A percentile compares a stretch with the other conserved stretches of the same genome.
phyloP scores from a whole-genome alignment of 768 basidiomycete species.

The Boletus reticulatus region DNA sequence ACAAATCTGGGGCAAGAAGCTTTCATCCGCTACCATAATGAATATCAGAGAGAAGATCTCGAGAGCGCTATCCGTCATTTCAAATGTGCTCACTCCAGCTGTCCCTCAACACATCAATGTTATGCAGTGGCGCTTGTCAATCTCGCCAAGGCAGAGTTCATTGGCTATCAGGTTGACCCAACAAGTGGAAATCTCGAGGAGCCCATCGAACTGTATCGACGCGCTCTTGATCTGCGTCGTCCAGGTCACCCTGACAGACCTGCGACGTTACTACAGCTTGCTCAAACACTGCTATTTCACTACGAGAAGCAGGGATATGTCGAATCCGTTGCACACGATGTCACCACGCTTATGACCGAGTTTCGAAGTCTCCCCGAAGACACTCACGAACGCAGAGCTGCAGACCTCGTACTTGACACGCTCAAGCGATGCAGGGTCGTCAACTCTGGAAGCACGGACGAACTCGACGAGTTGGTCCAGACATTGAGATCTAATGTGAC shows the following conservation, averaged over 20 bases:
- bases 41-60: neutral
- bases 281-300: neutral
- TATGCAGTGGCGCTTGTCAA: neutral
- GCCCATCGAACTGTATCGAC: neutral
- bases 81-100: neutral
- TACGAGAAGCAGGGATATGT: neutral
- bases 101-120: neutral
- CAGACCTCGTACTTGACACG: neutral
- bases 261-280: neutral
- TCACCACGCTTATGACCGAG: neutral
- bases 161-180: neutral
- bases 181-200: neutral
- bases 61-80: neutral
- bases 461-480: too few relatives aligned
- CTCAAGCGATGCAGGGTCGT: neutral
- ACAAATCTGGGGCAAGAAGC: neutral
- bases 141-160: neutral
- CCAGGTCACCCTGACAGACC: neutral
- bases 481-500: too few relatives aligned
- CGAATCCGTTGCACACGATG: neutral
- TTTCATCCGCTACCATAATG: neutral
- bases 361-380: neutral
- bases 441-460: neutral
- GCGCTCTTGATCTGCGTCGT: neutral
- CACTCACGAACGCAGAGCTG: neutral